phyloP scores from a whole-genome alignment of 2,329 filamentous ascomycete species.

The Cryphonectria japonica region DNA sequence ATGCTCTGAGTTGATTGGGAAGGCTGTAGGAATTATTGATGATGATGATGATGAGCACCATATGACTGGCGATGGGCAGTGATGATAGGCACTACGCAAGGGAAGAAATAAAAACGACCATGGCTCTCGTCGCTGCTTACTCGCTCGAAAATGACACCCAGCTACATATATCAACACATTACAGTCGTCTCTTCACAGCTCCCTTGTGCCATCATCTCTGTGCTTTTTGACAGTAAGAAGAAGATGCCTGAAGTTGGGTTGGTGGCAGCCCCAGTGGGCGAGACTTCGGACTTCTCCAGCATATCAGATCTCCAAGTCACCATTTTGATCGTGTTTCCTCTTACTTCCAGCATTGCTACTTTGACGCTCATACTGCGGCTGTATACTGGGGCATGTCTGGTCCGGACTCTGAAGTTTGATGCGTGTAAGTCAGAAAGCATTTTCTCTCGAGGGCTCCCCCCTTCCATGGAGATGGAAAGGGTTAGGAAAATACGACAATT shows the following conservation, averaged over 20 bases:
- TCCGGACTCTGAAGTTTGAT: conserved; percentile 24
- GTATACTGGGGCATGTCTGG: conserved; percentile 22
- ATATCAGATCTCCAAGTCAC: conserved; percentile 24
- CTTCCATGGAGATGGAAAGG: background rate
- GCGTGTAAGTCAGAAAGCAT: conserved; percentile 19
- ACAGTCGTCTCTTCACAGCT: background rate
- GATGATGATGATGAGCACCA: background rate
- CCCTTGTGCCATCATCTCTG: background rate
- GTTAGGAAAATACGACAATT: background rate
- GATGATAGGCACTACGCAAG: background rate
- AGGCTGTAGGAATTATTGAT: background rate
- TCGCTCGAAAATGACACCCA: background rate
- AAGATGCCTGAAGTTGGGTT: conserved; percentile 26
- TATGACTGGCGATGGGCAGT: background rate
- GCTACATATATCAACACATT: background rate
- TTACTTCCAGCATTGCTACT: conserved; percentile 24
- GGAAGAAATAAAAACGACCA: background rate
- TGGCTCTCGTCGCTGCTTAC: background rate
- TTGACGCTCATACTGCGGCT: conserved; percentile 19
- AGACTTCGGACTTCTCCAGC: conserved; percentile 19
- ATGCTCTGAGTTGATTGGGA: background rate
- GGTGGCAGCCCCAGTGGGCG: conserved; percentile 20
- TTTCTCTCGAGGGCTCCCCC: background rate
- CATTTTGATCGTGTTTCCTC: conserved; percentile 24
- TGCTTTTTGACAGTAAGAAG: background rate